Evolutionary conservation across 2,329 filamentous ascomycete species (phyloP), one percentile per base, ranked within the genome.

Genomic region (Penicillium rolfsii): DNA sequence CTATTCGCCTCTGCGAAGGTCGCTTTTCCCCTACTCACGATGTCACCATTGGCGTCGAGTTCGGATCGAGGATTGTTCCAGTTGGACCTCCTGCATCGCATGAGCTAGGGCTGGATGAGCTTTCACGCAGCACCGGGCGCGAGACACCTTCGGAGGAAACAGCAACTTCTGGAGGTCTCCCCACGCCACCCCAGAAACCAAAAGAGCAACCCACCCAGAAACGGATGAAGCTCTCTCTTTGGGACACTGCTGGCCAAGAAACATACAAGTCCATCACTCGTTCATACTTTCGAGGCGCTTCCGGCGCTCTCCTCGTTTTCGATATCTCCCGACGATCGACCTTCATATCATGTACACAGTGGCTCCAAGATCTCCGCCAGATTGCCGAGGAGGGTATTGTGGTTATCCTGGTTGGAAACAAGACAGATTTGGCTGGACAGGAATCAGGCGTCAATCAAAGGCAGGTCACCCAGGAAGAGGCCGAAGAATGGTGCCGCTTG

Each of bases 371-470:
- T 79, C 84, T 99, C 65, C 88, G 93, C 45, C 91, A 95, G 76
- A 97, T 98, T 70, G 95, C 95, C 53, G 95, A 98, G 78, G 91
- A 95, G 26, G 91, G 95, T 72, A 97, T 98, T 66, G 91, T 97
- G 49, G 91, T 98, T 16, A 89, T 99, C 22, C 81, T 99, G 5
- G 95, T 99, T 5, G 95, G 95, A 45, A 99, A 99, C 80, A 99
- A 99, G 79, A 87, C 87, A 36, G 95, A 99, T 78, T 82, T 98
- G 45, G 87, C 90, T 0, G 80, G 82, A 52, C 64, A 75, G 61
- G 68, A 76, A 69, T 67, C 80, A 67, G 59, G 80, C 16, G 60
- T 62, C 48, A 73, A 70, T 56, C 87, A 88, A 78, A 85, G 94
- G 59, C 90, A 96, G 74, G 93, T 98, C 28, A 91, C 89, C 0